These are phyloP conservation scores for Pichia gijzeniarum DNA, from an alignment of 805 yeast genomes.

Conservation along the genomic window DNA sequence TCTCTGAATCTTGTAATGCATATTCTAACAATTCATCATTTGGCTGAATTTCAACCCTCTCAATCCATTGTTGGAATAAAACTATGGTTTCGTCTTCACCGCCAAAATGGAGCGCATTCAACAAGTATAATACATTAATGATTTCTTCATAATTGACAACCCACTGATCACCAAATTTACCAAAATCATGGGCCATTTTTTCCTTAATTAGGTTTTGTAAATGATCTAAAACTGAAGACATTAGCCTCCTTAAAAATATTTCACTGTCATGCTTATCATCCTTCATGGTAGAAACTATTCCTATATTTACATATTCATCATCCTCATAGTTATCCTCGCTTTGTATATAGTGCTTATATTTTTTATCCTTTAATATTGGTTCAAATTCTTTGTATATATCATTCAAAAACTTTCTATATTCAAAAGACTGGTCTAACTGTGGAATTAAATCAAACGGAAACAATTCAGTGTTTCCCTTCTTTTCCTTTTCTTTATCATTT, in stretches of 20 bases:
- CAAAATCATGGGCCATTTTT: constrained; percentile 20
- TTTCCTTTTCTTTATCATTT: constrained; percentile 6
- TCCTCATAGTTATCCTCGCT: constrained; percentile 4
- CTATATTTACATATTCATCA: constrained; percentile 25
- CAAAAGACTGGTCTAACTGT: constrained; percentile 35
- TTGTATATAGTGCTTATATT: constrained; percentile 29
- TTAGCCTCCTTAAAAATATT: constrained; percentile 28
- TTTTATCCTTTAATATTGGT: constrained; percentile 37
- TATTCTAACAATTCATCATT: constrained; percentile 43
- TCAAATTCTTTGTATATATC: constrained; percentile 48
- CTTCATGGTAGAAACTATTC: constrained; percentile 27
- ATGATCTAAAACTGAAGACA: constrained; percentile 24
- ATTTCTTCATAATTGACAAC: constrained; percentile 34
- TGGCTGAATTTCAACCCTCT: constrained; percentile 64
- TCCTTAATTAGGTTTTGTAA: constrained; percentile 28
- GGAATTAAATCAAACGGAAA: constrained; percentile 34
- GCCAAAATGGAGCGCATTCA: constrained; percentile 46
- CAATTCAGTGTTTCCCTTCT: constrained; percentile 34
- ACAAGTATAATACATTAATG: constrained; percentile 48
- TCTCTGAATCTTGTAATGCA: constrained; percentile 34
- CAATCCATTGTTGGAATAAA: constrained; percentile 54
- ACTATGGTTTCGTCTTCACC: constrained; percentile 37
- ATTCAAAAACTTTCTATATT: constrained; percentile 43
- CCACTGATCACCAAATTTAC: constrained; percentile 15
- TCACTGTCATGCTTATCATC: constrained; percentile 34